Evolutionary conservation across 2,329 filamentous ascomycete genomes (phyloP).

Genomic region (Diaporthe eres): DNA sequence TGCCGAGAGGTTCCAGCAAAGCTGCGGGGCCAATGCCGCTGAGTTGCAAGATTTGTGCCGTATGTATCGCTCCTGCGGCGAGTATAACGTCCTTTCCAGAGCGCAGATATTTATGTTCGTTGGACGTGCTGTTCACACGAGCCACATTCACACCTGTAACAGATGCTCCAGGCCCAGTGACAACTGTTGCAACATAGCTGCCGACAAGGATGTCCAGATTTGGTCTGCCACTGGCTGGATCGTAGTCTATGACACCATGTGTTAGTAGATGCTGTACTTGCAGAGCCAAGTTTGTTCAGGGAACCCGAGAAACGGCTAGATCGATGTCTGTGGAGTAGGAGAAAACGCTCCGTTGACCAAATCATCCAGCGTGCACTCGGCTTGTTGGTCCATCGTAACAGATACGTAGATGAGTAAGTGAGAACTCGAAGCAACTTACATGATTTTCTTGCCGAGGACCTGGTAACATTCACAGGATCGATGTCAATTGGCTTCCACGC

Average conservation of each 20-base stretch:
- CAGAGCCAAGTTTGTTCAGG: neutral
- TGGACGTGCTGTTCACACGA: conserved; percentile 6
- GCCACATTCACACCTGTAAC: conserved; percentile 17
- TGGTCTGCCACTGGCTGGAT: conserved; percentile 5
- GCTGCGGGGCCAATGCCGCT: conserved; percentile 56
- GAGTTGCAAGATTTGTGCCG: conserved; percentile 53
- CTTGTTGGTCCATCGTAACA: fast-evolving
- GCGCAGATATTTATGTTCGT: neutral
- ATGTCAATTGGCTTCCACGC: conserved; percentile 29
- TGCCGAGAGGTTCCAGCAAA: conserved; percentile 58
- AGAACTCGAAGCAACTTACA: neutral
- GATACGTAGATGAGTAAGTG: no score
- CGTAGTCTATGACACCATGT: neutral
- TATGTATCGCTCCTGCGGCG: conserved; percentile 59
- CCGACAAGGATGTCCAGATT: conserved; percentile 15
- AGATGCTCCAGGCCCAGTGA: neutral
- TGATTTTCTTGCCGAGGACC: conserved; percentile 12
- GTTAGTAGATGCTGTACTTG: neutral
- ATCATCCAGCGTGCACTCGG: neutral
- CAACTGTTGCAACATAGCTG: conserved; percentile 11
- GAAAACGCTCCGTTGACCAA: neutral
- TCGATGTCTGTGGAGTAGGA: no score
- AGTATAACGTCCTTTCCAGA: conserved; percentile 58
- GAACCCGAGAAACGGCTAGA: no score
- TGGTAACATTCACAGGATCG: conserved; percentile 15